Evolutionary conservation across 2,329 filamentous ascomycete species (phyloP).

Genomic region (Fusarium sp.): DNA sequence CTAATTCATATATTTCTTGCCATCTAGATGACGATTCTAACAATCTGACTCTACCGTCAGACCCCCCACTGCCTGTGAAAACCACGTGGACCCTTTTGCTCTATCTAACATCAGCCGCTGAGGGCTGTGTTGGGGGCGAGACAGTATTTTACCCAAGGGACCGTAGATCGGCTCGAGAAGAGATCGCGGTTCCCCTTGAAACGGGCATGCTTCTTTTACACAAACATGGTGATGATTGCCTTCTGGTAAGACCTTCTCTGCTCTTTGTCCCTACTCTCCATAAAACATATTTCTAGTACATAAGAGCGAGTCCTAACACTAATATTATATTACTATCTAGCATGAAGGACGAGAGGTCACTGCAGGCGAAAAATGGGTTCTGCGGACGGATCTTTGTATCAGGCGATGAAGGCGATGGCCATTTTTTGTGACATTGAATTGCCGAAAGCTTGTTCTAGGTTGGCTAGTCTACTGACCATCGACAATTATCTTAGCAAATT

Average conservation of each 20-base stretch:
- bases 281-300: not conserved
- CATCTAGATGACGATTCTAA: constrained; percentile 87
- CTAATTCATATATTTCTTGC: constrained; percentile 14
- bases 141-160: constrained; percentile 90
- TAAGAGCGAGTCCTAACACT: not conserved
- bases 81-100: constrained; percentile 94
- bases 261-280: not conserved
- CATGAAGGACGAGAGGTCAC: constrained; percentile 87
- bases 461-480: not conserved
- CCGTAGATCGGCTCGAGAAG: constrained; percentile 68
- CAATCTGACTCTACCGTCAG: constrained; percentile 67
- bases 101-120: constrained; percentile 82
- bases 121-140: constrained; percentile 86
- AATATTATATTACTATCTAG: constrained; percentile 52
- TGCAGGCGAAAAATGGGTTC: constrained; percentile 90
- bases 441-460: not conserved
- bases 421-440: constrained; percentile 5
- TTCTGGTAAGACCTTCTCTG: constrained; percentile 69
- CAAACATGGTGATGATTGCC: constrained; percentile 88
- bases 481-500: not conserved
- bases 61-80: constrained; percentile 51
- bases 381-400: constrained; percentile 85
- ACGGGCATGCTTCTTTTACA: constrained; percentile 90
- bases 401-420: constrained; percentile 56
- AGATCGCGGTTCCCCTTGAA: constrained; percentile 79